These are phyloP conservation scores for Euryodendron excelsum DNA, from an alignment of 148 eudicot species.

Conservation along the genomic window DNA sequence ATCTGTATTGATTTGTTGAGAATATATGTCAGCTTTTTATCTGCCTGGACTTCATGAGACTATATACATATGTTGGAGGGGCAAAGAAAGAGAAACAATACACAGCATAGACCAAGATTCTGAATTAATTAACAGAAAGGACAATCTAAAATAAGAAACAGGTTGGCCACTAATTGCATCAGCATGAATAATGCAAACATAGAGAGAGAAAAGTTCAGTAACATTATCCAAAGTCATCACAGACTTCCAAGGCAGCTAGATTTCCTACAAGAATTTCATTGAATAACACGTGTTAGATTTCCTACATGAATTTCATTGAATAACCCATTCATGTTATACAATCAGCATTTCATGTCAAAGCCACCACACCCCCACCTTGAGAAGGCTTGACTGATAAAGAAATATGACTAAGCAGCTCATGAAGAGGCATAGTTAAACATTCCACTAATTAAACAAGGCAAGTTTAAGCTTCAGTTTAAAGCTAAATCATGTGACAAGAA, in stretches of 20 bases:
- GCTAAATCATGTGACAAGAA: background rate
- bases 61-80: background rate
- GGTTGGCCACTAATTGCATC: background rate
- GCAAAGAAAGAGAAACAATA: background rate
- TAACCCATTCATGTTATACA: background rate
- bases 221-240: background rate
- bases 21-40: background rate
- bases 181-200: background rate
- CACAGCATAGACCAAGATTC: background rate
- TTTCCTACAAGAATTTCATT: background rate
- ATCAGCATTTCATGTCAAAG: background rate
- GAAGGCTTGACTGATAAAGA: background rate
- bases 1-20: constrained; percentile 31
- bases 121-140: background rate
- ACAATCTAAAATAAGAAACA: background rate
- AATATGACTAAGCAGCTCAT: background rate
- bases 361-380: background rate
- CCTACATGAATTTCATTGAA: background rate
- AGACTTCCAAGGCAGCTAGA: no score
- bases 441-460: background rate
- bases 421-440: background rate
- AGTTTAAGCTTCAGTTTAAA: background rate
- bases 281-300: no score
- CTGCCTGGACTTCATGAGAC: background rate
- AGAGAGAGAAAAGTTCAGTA: background rate